Evolutionary conservation across 2,329 filamentous ascomycete species (phyloP), one percentile per base, ranked within the genome.

Genomic region (Nemania serpens): DNA sequence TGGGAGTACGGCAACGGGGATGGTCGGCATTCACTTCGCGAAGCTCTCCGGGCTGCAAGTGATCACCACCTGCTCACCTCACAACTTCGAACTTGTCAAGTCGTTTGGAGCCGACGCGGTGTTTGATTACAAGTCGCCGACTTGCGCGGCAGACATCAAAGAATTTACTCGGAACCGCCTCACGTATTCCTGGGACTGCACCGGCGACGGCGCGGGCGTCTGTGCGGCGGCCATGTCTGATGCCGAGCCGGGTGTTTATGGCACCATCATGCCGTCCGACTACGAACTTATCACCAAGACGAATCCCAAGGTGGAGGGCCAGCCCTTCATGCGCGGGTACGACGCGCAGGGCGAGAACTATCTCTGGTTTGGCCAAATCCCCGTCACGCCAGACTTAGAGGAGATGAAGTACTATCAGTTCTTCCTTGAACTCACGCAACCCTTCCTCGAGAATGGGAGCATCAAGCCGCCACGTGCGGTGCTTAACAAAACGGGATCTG

Each of bases 1-100:
- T 34, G 78, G 77, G 15, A 81, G 81, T 70, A 86, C 81, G 7
- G 84, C 82, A 2, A 84, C 84, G 0, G 81, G 79, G 71, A 81
- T 84, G 48, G 79, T 82, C 47, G 78, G 72, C 5, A 77, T 81
- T 63, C 78, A 80, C 67, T 76, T 70, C 59, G 77, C 77, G 58
- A 76, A 75, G 63, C 68, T 74, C 15, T 75, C 75, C 12, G 78
- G 76, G n/a, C 73, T 73, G 48, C 68, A 58, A 15, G 55, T 53
- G 29, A 49, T 57, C 36, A 49, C 33, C 2, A 62, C 59, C 3
- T 55, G 45, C 37, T 62, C 59, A 12, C 49, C 59, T 17, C 59
- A 48, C 18, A 62, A 55, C 43, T 62, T 55, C 39, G 55, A 62
- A n/a, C 20, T 50, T 2, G 49, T 58, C 4, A 54, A 55, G 20